Percentiles rank a stretch among this genome's conserved stretches.
Evolutionary conservation across 306 rosid species (phyloP).

Genomic region (Lathyrus aphaca): DNA sequence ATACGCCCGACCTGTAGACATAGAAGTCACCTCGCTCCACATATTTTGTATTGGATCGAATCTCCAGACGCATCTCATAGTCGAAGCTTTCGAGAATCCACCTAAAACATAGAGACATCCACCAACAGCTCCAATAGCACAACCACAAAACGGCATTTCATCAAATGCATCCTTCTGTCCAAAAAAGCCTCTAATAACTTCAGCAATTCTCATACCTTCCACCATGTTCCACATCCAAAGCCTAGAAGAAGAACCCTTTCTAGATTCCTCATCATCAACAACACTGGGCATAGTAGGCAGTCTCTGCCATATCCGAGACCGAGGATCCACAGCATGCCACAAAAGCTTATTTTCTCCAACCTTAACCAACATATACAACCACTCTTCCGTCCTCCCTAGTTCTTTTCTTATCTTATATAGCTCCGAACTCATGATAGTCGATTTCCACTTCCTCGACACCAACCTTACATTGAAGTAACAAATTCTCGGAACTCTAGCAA

Average conservation of each 20-base stretch:
- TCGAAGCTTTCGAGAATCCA: slow-evolving; percentile 79
- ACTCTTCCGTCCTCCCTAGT: slow-evolving; percentile 82
- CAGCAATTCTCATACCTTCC: slow-evolving; percentile 71
- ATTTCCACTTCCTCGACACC: slow-evolving; percentile 85
- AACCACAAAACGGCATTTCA: slow-evolving; percentile 90
- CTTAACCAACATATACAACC: slow-evolving; percentile 84
- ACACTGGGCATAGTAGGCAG: slow-evolving; percentile 76
- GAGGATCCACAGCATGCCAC: slow-evolving; percentile 87
- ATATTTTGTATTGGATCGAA: slow-evolving; percentile 67
- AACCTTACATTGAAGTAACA: slow-evolving; percentile 58
- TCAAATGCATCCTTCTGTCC: slow-evolving; percentile 73
- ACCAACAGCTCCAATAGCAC: slow-evolving; percentile 79
- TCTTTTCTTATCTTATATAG: slow-evolving; percentile 76
- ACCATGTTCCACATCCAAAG: slow-evolving; percentile 80
- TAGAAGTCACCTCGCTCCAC: slow-evolving; percentile 75
- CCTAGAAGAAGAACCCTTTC: slow-evolving; percentile 59
- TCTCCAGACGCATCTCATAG: slow-evolving; percentile 83
- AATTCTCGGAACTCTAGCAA: slow-evolving; percentile 86
- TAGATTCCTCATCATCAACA: slow-evolving; percentile 57
- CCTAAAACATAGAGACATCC: slow-evolving; percentile 93
- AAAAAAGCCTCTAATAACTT: slow-evolving; percentile 78
- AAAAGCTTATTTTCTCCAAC: slow-evolving; percentile 63
- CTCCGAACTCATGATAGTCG: slow-evolving; percentile 58
- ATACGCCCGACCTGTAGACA: slow-evolving; percentile 88
- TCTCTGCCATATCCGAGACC: slow-evolving; percentile 79